A percentile compares a stretch with the other conserved stretches of the same genome.
phyloP scores from a whole-genome alignment of 805 yeast genomes.

The Candida jianshihensis region DNA sequence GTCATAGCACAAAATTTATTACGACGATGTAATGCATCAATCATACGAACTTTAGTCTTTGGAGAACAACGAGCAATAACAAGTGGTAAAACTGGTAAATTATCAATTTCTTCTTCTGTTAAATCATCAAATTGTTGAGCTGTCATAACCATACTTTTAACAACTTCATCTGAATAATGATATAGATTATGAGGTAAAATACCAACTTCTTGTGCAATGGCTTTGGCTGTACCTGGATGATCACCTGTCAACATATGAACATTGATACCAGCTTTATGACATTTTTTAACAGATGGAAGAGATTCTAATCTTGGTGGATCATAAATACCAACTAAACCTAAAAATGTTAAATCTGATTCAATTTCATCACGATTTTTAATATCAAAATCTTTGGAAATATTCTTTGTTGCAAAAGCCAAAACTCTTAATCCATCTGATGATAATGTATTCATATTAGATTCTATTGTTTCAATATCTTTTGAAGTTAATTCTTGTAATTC shows the following conservation, averaged over 20 bases:
- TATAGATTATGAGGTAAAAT: conserved; percentile 57
- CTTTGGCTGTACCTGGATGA: conserved; percentile 70
- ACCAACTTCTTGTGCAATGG: conserved; percentile 78
- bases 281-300: conserved; percentile 52
- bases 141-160: conserved; percentile 65
- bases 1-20: conserved; percentile 70
- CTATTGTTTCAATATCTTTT: conserved; percentile 35
- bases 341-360: conserved; percentile 47
- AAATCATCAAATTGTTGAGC: conserved; percentile 65
- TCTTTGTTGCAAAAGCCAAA: conserved; percentile 55
- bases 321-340: conserved; percentile 70
- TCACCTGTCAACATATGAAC: conserved; percentile 83
- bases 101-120: conserved; percentile 54
- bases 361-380: conserved; percentile 35
- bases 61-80: conserved; percentile 84
- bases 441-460: conserved; percentile 48
- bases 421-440: conserved; percentile 67
- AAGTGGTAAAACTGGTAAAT: conserved; percentile 58
- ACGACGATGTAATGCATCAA: conserved; percentile 65
- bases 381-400: conserved; percentile 25
- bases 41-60: conserved; percentile 73
- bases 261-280: conserved; percentile 70
- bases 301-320: conserved; percentile 77
- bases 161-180: conserved; percentile 49
- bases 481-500: conserved; percentile 30